A percentile compares a stretch with the other conserved stretches of the same genome.
These are phyloP conservation scores for Candida succiphila DNA, from an alignment of 805 yeast species.

Conservation along the genomic window DNA sequence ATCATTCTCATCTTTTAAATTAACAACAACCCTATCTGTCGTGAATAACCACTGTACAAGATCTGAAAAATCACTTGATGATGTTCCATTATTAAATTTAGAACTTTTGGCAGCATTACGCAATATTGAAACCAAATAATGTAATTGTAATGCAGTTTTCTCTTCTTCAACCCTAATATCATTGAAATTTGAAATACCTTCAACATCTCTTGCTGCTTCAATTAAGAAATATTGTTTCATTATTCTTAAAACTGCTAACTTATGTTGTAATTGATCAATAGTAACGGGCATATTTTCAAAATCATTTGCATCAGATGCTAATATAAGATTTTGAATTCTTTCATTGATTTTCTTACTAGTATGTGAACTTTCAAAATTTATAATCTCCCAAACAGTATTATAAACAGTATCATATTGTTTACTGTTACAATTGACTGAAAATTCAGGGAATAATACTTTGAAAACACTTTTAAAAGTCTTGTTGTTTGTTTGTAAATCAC, in stretches of 20 bases:
- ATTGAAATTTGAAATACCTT: conserved; percentile 2
- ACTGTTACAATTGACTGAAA: conserved; percentile 45
- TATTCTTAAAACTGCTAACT: conserved; percentile 11
- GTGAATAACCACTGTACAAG: conserved; percentile 45
- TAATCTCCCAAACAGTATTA: conserved; percentile 35
- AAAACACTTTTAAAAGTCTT: conserved; percentile 11
- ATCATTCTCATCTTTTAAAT: conserved; percentile 50
- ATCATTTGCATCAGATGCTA: conserved; percentile 18
- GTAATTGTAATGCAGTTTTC: conserved; percentile 12
- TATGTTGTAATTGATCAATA: conserved; percentile 12
- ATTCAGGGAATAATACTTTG: conserved; percentile 28
- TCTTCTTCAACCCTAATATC: conserved; percentile 19
- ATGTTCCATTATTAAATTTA: conserved; percentile 13
- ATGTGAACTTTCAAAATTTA: conserved; percentile 23
- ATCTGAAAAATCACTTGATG: conserved; percentile 25
- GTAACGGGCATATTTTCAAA: conserved; percentile 9
- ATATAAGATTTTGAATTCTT: conserved; percentile 20
- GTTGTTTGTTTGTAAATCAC: not conserved
- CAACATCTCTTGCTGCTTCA: conserved; percentile 2
- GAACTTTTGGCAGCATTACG: conserved; percentile 15
- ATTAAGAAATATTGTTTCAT: conserved; percentile 10
- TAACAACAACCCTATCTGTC: conserved; percentile 65
- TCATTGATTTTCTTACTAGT: conserved; percentile 31
- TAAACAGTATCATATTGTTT: conserved; percentile 46
- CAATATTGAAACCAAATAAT: conserved; percentile 16